Evolutionary conservation across 2,329 filamentous ascomycete genomes (phyloP).

Genomic region (Ploettnerulaceae sp.): DNA sequence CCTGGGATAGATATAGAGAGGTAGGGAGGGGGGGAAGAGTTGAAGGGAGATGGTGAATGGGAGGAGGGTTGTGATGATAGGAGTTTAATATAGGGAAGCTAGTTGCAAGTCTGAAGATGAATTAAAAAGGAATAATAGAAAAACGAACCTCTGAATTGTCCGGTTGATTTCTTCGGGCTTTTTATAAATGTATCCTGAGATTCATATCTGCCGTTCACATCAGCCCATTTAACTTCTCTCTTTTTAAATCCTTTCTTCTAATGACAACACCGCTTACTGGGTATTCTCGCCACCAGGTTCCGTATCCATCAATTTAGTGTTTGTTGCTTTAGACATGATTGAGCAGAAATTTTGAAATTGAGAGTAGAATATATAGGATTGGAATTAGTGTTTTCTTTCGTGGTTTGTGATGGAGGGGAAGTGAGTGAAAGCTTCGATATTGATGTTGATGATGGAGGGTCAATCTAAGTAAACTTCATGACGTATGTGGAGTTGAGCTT

Average conservation of each 20-base stretch:
- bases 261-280: conserved; percentile 41
- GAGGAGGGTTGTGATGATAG: background rate
- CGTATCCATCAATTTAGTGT: conserved; percentile 49
- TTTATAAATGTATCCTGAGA: conserved; percentile 45
- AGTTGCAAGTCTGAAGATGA: too few relatives aligned
- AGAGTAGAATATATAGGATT: background rate
- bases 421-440: too few relatives aligned
- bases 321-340: conserved; percentile 18
- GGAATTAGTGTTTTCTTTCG: background rate
- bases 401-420: background rate
- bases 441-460: conserved; percentile 1
- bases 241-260: too few relatives aligned
- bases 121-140: background rate
- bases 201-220: conserved; percentile 46
- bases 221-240: background rate
- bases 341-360: background rate
- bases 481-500: conserved; percentile 13
- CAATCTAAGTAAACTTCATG: conserved; percentile 2
- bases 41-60: background rate
- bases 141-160: conserved; percentile 49
- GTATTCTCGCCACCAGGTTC: conserved; percentile 55
- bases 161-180: conserved; percentile 48
- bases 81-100: too few relatives aligned
- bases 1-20: background rate
- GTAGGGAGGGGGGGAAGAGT: background rate